These are phyloP conservation scores for Globisporangium mamillatum DNA, from an alignment of 352 stramenopile genomes.

Conservation along the genomic window DNA sequence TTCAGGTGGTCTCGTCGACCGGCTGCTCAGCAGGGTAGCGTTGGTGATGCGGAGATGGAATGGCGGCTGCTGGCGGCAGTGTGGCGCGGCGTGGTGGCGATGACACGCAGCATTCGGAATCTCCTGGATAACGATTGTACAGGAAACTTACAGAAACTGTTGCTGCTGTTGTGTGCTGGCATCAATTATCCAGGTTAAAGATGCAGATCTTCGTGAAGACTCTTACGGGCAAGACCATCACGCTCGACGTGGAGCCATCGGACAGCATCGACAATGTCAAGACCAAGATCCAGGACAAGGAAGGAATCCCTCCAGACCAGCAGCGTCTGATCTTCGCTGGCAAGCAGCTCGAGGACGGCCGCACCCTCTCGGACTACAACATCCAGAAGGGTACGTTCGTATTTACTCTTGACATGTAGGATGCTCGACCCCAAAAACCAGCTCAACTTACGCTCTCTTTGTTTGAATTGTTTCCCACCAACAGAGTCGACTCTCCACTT, in stretches of 20 bases:
- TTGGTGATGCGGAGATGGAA: background rate
- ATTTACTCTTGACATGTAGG: too few species aligned
- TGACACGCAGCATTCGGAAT: background rate
- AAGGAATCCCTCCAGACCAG: conserved; percentile 93
- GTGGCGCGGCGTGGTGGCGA: background rate
- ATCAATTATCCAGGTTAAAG: conserved; percentile 34
- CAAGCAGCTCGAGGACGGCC: conserved; percentile 98
- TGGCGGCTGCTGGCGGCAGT: background rate
- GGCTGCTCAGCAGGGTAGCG: background rate
- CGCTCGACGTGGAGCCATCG: conserved; percentile 95
- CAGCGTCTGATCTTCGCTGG: conserved; percentile 99
- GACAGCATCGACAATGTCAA: conserved; percentile 99
- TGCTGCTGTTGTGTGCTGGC: conserved; percentile 1
- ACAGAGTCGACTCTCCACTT: conserved; percentile 95
- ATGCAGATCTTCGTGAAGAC: conserved; percentile 99
- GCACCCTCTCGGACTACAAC: conserved; percentile 93
- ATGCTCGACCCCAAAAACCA: too few species aligned
- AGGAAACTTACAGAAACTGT: too few species aligned
- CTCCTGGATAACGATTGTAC: too few species aligned
- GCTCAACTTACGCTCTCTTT: background rate
- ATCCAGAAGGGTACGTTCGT: conserved; percentile 86
- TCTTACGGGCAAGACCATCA: conserved; percentile 96
- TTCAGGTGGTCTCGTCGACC: background rate
- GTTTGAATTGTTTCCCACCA: background rate
- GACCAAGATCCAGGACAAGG: conserved; percentile 93